Base-by-base conservation (phyloP, 192 early-diverging fungal genomes). In the Backusella tuberculispora region DNA sequence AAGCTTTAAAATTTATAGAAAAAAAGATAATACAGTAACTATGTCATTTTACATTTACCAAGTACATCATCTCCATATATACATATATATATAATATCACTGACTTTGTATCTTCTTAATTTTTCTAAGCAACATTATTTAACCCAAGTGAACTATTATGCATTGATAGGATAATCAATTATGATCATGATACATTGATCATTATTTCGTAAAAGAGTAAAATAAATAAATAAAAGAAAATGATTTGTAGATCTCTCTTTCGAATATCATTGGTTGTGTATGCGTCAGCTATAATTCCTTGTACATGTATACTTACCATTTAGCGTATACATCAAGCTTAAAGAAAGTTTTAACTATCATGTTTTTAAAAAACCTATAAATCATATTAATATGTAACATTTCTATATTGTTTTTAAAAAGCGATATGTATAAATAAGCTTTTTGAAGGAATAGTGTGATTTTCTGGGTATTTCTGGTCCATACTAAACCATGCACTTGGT, bases 191-290 rank as follows among this genome's bases (percentile, higher is more conserved):
- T 26, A 26, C 53, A 60, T 60, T 12, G 19, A 12, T 56, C 19
- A 56, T 12, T 26, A 2, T 34, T 34, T 34, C 2, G 29, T 34
- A 34, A 34, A 34, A 34, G 29, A 2, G 29, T 34, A 34, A 34
- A 34, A 34, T 34, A 34, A 34, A 34, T 56, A n/a, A 56, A 56
- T 56, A 12, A 10, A 24, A 56, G 24, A 56, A 56, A 4, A 56
- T 56, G 53, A 56, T 56, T 56, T 56, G 53, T 56, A 56, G 53
- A 56, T 56, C 53, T 56, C 21, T 53, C 21, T 24, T 19, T 24
- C 53, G 53, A 24, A 4, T 9, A 0, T 26, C 24, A 26, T 60
- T 46, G 10, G 14, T 46, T 46, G 14, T 12, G 12, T 60, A 26
- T 34, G 29, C 29, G 29, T 34, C 29, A 34, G 2, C 29, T 24